Evolutionary conservation across 352 stramenopile genomes (phyloP), one percentile per base, ranked within the genome.

Genomic region (Halophytophthora polymorphica): DNA sequence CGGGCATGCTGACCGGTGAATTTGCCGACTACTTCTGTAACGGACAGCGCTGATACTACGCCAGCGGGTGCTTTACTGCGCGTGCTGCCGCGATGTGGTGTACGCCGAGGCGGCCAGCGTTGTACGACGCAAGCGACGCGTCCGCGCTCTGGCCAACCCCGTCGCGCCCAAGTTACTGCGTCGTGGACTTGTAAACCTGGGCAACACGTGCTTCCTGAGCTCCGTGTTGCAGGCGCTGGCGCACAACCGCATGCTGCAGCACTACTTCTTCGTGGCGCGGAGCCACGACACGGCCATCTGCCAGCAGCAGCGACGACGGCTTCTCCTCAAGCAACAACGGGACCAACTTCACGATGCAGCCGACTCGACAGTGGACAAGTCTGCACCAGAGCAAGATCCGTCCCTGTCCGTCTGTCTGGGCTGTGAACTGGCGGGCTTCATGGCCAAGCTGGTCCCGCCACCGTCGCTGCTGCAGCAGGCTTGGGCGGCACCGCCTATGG

Each of bases 131-230:
- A 73, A 64, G 25, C 42, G 57, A 19, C 58, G 62, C 31, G 54
- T 52, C 48, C 45, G 40, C 34, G 43, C 49, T 46, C 37, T 50
- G 5, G 48, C 59, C 54, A 3, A 51, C 45, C 5, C 41, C 53
- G n/a, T 52, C 28, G 34, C 54, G 18, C 41, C 66, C 50, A 50
- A 52, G 40, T 42, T 76, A 31, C 39, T 72, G 41, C 61, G 61
- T 23, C 68, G 80, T 23, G 83, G 83, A 39, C 63, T 93, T 25
- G 73, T 88, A 29, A 93, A 93, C 60, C 85, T 93, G 73, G 83
- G 83, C 31, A 93, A 90, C 54, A 89, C 83, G 40, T 91, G 83
- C 75, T 93, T 83, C 41, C 82, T 93, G 78, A 91, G 88, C 59
- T 74, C 73, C 1, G 81, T 91, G 44, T 58, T 93, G 35, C 83